Evolutionary conservation across 306 rosid genomes (phyloP), one percentile per base, ranked within the genome.

Genomic region (Fragaria ananassa): DNA sequence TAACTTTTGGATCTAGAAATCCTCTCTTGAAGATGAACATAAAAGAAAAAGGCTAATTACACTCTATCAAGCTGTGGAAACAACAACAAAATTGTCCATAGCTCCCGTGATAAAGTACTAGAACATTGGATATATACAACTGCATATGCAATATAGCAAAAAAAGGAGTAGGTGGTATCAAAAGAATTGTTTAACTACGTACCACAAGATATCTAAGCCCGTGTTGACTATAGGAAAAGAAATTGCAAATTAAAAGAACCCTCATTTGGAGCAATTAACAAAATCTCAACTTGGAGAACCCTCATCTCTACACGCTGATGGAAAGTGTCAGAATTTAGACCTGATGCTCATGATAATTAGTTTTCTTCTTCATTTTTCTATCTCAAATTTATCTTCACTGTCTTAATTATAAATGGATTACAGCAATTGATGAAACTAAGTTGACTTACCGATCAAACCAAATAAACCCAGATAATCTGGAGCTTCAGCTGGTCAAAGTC

Each of bases 361-460:
- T 39, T 39, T 57, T 4, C 62, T 10, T 56, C 62, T 71, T 5
- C 25, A 18, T 8, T 19, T 11, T 35, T 72, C 12, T 44, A 44
- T 56, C 14, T 46, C 63, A 50, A 0, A 17, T 18, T 29, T 29
- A 37, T 27, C 47, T 15, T 5, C n/a, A 17, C 6, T 53, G 23
- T 49, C 61, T 34, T 35, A 27, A 29, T 7, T 56, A 37, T 39
- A 18, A 9, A 66, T 19, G 49, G 49, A 66, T 19, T 39, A 19
- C 27, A 67, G 71, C 18, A 67, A 41, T 11, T 67, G 19, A 67
- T 23, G n/a, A 67, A 41, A 8, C 1, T 21, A 67, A 41, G 15
- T 17, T 37, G 65, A 81, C 83, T 23, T 81, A 84, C 86, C 87
- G 41, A 70, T 74, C 50, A 53, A 27, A 54, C 73, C 46, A 13